A percentile compares a stretch with the other conserved stretches of the same genome.
phyloP scores from a whole-genome alignment of 2,329 filamentous ascomycete species.

The Epichloe gansuensis region DNA sequence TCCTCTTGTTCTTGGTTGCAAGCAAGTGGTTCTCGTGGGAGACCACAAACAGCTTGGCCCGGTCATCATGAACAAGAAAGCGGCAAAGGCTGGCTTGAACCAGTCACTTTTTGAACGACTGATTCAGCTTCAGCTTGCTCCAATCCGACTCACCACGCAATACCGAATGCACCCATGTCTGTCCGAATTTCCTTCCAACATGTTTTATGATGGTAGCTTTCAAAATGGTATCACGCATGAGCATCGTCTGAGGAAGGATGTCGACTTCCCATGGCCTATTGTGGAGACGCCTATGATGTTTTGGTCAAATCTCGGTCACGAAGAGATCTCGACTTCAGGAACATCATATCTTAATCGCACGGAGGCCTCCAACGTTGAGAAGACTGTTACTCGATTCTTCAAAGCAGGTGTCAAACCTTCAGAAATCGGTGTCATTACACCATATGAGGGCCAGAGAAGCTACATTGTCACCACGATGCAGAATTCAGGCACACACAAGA shows the following conservation, averaged over 20 bases:
- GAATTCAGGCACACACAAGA: conserved; percentile 91
- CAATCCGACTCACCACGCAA: conserved; percentile 89
- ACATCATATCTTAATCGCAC: conserved; percentile 97
- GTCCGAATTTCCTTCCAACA: conserved; percentile 95
- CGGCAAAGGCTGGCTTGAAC: conserved; percentile 91
- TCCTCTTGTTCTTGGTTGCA: conserved; percentile 88
- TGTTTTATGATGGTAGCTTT: conserved; percentile 97
- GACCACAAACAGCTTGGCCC: conserved; percentile 97
- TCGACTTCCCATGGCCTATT: conserved; percentile 97
- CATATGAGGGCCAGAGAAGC: conserved; percentile 94
- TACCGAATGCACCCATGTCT: conserved; percentile 99
- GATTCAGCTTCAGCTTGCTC: conserved; percentile 78
- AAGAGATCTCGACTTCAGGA: conserved; percentile 94
- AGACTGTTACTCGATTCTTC: conserved; percentile 97
- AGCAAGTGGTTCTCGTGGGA: conserved; percentile 96
- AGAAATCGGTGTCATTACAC: conserved; percentile 95
- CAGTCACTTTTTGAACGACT: conserved; percentile 97
- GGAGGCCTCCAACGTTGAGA: conserved; percentile 94
- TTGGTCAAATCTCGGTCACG: conserved; percentile 95
- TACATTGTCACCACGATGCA: conserved; percentile 99
- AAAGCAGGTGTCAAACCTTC: conserved; percentile 91
- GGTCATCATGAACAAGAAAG: conserved; percentile 99
- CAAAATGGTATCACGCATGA: conserved; percentile 92
- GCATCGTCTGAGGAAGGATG: conserved; percentile 77
- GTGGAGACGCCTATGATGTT: conserved; percentile 98